phyloP scores from a whole-genome alignment of 2,329 filamentous ascomycete species.

The Cladophialophora yegresii region DNA sequence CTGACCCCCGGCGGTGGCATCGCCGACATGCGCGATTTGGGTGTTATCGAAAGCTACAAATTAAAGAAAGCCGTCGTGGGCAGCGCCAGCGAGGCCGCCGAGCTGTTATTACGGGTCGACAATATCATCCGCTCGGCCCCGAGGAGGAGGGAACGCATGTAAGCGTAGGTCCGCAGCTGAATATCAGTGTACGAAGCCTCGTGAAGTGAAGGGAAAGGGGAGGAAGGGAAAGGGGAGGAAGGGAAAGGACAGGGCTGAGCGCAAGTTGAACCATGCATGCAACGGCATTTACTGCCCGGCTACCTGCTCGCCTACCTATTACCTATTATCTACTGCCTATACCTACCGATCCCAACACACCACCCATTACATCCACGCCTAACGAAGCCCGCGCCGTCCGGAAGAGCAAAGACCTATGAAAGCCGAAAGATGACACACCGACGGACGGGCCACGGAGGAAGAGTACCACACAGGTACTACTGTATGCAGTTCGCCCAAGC shows the following conservation, averaged over 20 bases:
- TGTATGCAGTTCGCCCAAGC: neutral
- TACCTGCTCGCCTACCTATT: no score
- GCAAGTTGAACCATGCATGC: no score
- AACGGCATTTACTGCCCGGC: no score
- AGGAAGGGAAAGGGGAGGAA: no score
- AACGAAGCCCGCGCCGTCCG: no score
- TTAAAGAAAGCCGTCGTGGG: slow-evolving; percentile 97
- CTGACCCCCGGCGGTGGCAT: slow-evolving; percentile 88
- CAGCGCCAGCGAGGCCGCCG: slow-evolving; percentile 91
- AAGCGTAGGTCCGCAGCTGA: slow-evolving; percentile 29
- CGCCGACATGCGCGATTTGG: slow-evolving; percentile 90
- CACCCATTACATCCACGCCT: no score
- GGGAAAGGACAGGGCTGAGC: no score
- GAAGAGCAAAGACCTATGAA: neutral
- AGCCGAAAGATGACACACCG: neutral
- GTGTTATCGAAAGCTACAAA: slow-evolving; percentile 98
- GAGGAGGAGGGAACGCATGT: slow-evolving; percentile 75
- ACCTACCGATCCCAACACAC: no score
- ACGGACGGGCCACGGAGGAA: neutral
- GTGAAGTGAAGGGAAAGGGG: neutral
- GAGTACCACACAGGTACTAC: no score
- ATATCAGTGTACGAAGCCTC: neutral
- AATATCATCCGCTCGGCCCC: slow-evolving; percentile 96
- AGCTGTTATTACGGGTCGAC: slow-evolving; percentile 92
- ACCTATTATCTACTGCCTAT: no score